Percentiles rank a stretch among this genome's conserved stretches.
Conservation (phyloP, 1,284 basidiomycete genomes). For the Sporisorium graminicola region DNA sequence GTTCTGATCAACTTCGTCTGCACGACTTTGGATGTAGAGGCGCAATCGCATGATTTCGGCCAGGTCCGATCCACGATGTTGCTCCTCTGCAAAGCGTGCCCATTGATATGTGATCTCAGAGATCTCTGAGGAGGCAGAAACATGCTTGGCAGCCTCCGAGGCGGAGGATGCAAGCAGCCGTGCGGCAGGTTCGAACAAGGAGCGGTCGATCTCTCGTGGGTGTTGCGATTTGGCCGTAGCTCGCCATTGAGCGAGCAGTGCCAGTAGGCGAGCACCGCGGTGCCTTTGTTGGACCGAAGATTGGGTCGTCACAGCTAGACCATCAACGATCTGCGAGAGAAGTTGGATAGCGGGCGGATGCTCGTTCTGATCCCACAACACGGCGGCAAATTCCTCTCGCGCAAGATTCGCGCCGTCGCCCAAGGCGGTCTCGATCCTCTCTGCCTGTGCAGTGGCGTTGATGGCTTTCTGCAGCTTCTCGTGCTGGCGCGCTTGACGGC, state of each 20-base stretch:
- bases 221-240: slow-evolving; percentile 86
- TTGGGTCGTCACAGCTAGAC: slow-evolving; percentile 7
- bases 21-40: slow-evolving; percentile 79
- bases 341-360: slow-evolving; percentile 85
- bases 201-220: slow-evolving; percentile 79
- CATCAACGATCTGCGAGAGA: slow-evolving; percentile 72
- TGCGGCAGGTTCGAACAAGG: slow-evolving; percentile 80
- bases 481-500: slow-evolving; percentile 79
- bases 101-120: slow-evolving; percentile 84
- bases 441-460: slow-evolving; percentile 84
- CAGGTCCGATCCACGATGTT: slow-evolving; percentile 80
- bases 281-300: slow-evolving; percentile 21
- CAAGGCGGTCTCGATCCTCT: slow-evolving; percentile 73
- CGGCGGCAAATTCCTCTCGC: slow-evolving; percentile 85
- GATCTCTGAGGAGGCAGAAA: slow-evolving; percentile 68
- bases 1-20: slow-evolving; percentile 76
- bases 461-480: slow-evolving; percentile 84
- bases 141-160: background rate
- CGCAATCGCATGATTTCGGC: slow-evolving; percentile 80
- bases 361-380: slow-evolving; percentile 89
- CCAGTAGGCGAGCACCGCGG: slow-evolving; percentile 70
- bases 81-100: slow-evolving; percentile 87
- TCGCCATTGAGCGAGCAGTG: slow-evolving; percentile 79
- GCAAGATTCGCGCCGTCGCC: slow-evolving; percentile 71
- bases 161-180: slow-evolving; percentile 20